Base-by-base conservation (phyloP, 495 filamentous ascomycete species). In the Aspergillus steynii region DNA sequence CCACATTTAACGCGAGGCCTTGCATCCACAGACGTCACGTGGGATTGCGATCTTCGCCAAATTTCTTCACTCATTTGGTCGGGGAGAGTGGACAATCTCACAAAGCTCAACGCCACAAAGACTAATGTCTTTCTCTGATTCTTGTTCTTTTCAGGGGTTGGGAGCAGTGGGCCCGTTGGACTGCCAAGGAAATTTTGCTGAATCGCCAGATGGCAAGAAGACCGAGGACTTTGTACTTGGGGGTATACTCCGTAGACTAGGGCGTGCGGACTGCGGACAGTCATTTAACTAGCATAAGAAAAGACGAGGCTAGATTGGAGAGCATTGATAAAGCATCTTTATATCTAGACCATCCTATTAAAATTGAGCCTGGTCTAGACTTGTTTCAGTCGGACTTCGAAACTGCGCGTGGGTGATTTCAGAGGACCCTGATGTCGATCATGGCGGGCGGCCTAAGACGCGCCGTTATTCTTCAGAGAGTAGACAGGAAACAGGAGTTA, bases 1-100 rank as follows among this genome's bases (percentile, higher is more conserved):
- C 47, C 49, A 50, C 29, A 56, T n/a, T 42, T 28, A 25, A 61
- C n/a, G 48, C 47, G 34, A 56, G 53, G n/a, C 20, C 29, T 54
- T 50, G 50, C 57, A 60, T 59, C 53, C 37, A 66, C 50, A 56
- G 55, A 61, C 64, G 57, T 63, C 64, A 66, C 58, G 53, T 63
- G 61, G 54, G 27, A 58, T 56, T 54, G 27, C n/a, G 60, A 66
- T 55, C 58, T 25, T 29, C 57, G 37, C 10, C 37, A 12, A 12
- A 32, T 20, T 26, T 27, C n/a, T 58, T 49, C 60, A 60, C 58
- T 60, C 48, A 42, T 29, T 52, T 9, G 31, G 31, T 9, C 31
- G 31, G 9, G 31, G 5, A 9, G 1, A 4, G 37, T 8, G 12
- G 37, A 42, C 10, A 42, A 42, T 42, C 37, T 42, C 37, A 42